Evolutionary conservation across 257 asterid genomes (phyloP).

Genomic region (Lithospermum erythrorhizon): DNA sequence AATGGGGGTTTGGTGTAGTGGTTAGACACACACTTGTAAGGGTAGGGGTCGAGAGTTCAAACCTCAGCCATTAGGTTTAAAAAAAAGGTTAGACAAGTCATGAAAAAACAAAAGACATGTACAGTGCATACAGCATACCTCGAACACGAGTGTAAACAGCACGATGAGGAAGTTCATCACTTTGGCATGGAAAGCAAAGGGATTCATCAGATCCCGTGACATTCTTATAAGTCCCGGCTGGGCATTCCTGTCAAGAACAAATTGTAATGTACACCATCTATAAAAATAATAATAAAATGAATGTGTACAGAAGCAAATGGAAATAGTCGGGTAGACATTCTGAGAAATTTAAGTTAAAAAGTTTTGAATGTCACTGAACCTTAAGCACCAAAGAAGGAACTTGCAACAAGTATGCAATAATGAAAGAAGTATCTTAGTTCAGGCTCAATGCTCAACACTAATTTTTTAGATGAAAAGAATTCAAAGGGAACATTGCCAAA

Average conservation of each 20-base stretch:
- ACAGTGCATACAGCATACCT: conserved; percentile 59
- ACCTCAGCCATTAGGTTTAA: too few species aligned
- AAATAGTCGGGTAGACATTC: not conserved
- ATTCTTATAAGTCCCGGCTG: conserved; percentile 84
- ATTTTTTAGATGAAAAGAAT: not conserved
- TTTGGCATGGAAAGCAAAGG: conserved; percentile 79
- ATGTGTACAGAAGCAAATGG: not conserved
- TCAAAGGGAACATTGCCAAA: not conserved
- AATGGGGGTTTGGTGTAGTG: too few species aligned
- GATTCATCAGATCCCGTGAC: conserved; percentile 74
- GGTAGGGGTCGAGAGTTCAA: too few species aligned
- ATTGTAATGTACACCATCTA: not conserved
- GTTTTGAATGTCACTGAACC: not conserved
- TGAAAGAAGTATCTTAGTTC: too few species aligned
- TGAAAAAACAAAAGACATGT: not conserved
- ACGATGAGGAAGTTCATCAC: conserved; percentile 71
- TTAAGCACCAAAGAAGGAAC: not conserved
- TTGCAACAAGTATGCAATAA: not conserved
- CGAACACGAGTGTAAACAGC: conserved; percentile 64
- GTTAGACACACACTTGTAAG: too few species aligned
- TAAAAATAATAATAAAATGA: conserved; percentile 3
- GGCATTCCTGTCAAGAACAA: conserved; percentile 69
- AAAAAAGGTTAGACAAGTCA: not conserved
- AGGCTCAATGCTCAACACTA: not conserved
- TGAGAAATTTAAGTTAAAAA: not conserved